Percentiles rank a stretch among this genome's conserved stretches.
These are phyloP conservation scores for Ophiosphaerella korrae DNA, from an alignment of 2,329 filamentous ascomycete species.

Conservation along the genomic window DNA sequence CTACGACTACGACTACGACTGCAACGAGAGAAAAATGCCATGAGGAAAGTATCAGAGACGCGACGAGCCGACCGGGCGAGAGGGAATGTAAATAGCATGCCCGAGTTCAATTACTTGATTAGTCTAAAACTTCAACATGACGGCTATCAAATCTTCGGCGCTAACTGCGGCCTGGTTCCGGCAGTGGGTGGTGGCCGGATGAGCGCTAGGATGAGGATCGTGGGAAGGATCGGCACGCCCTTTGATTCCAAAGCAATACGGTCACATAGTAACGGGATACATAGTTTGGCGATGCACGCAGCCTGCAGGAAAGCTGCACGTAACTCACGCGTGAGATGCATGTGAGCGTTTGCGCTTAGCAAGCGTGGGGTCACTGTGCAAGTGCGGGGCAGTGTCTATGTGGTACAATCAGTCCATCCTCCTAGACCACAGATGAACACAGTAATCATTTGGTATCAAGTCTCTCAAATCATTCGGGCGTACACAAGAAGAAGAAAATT, in stretches of 20 bases:
- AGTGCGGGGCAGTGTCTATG: constrained; percentile 9
- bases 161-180: constrained; percentile 29
- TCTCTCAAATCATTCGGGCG: neutral
- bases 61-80: constrained; percentile 14
- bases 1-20: constrained; percentile 15
- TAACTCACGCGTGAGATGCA: constrained; percentile 14
- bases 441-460: neutral
- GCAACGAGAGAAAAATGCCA: constrained; percentile 29
- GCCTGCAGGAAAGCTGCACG: constrained; percentile 18
- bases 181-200: constrained; percentile 14
- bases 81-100: constrained; percentile 20
- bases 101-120: too few relatives aligned
- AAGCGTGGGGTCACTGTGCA: constrained; percentile 18
- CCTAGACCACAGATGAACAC: neutral
- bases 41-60: constrained; percentile 25
- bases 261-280: neutral
- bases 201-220: neutral
- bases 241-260: neutral
- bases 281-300: neutral
- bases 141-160: constrained; percentile 35
- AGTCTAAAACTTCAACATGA: constrained; percentile 39
- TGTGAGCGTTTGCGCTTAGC: constrained; percentile 12
- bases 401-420: neutral
- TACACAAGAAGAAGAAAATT: too few relatives aligned
- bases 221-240: constrained; percentile 3